Percentiles rank a stretch among this genome's conserved stretches.
Evolutionary conservation across 164 flowering plant species (phyloP).

Genomic region (Magnolia changhungtana): DNA sequence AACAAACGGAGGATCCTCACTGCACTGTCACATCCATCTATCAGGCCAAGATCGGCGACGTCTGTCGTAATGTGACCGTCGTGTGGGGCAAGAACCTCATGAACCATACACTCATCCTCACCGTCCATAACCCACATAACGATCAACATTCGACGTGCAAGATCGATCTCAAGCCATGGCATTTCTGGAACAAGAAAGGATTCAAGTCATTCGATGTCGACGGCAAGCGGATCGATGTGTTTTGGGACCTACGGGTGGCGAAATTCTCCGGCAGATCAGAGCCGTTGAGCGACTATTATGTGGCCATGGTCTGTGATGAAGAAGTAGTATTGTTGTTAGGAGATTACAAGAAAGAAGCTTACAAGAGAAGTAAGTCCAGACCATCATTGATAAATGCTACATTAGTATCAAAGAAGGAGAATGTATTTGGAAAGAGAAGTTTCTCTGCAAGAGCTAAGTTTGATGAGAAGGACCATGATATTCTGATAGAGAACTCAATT

Average conservation of each 20-base stretch:
- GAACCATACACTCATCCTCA: constrained; percentile 35
- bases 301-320: constrained; percentile 67
- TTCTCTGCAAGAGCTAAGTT: constrained; percentile 72
- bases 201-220: constrained; percentile 69
- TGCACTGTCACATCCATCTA: constrained; percentile 39
- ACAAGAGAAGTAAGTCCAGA: constrained; percentile 64
- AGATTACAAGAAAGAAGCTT: constrained; percentile 76
- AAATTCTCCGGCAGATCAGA: constrained; percentile 68
- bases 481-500: constrained; percentile 68
- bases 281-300: constrained; percentile 63
- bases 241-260: constrained; percentile 82
- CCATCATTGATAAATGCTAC: constrained; percentile 66
- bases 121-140: constrained; percentile 30
- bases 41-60: constrained; percentile 33
- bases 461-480: constrained; percentile 66
- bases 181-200: constrained; percentile 90
- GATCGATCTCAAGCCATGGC: constrained; percentile 93
- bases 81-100: constrained; percentile 50
- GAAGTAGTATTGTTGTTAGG: constrained; percentile 83
- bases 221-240: constrained; percentile 49
- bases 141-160: constrained; percentile 54
- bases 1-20: constrained; percentile 21
- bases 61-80: constrained; percentile 25
- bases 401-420: constrained; percentile 58
- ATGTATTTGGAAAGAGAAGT: constrained; percentile 67